A percentile compares a stretch with the other conserved stretches of the same genome.
Conservation (phyloP, 2,329 filamentous ascomycete genomes). For the Fusarium sp. region DNA sequence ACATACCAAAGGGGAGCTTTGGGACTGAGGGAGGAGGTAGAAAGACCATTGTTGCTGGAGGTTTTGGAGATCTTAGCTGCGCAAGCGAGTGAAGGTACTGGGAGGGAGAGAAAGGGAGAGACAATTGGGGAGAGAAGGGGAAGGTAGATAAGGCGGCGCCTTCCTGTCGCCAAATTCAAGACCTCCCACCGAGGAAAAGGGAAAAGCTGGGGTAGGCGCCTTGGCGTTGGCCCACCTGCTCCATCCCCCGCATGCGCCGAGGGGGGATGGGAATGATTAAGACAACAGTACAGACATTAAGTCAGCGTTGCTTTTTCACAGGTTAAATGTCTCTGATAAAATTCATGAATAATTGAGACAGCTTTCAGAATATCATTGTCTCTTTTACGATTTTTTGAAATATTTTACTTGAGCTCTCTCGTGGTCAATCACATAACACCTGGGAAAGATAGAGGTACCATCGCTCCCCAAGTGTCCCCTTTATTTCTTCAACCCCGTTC, state of each 20-base stretch:
- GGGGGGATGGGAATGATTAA: not conserved
- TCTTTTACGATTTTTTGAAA: not conserved
- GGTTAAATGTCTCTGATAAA: not conserved
- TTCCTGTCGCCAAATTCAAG: not conserved
- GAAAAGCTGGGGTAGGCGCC: not conserved
- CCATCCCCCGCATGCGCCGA: not conserved
- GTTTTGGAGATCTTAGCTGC: not conserved
- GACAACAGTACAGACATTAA: not conserved
- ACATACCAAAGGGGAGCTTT: slow-evolving; percentile 64
- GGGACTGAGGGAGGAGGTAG: slow-evolving; percentile 71
- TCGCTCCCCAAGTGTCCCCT: not conserved
- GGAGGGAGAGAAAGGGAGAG: not conserved
- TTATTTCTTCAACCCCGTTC: not conserved
- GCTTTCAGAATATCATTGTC: not conserved
- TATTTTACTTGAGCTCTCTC: not conserved
- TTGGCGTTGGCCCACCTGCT: not conserved
- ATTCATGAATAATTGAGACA: not conserved
- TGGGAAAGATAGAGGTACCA: not conserved
- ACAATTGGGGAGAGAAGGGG: not conserved
- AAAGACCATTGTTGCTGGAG: slow-evolving; percentile 62
- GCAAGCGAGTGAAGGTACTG: not conserved
- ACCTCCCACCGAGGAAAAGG: not conserved
- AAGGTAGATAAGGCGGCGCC: not conserved
- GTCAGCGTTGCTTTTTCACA: not conserved
- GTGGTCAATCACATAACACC: not conserved